Base-by-base conservation (phyloP, 1,139 yeast species). In the Yamadazyma oceani region DNA sequence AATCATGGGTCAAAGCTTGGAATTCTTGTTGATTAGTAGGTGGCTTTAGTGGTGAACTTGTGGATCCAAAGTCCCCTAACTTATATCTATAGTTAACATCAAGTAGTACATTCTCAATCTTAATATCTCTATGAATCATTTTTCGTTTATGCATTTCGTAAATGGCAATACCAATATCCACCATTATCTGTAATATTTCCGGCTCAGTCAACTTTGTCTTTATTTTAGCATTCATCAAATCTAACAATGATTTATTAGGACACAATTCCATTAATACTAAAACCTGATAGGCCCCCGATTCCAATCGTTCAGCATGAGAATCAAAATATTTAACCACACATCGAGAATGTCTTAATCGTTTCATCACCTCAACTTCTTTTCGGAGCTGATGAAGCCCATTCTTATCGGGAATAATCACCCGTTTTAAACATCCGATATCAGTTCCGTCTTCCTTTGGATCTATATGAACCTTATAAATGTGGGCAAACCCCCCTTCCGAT, bases 31-130 rank as follows among this genome's bases (percentile, higher is more conserved):
- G 72, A 43, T 73, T 77, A 40, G 73, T 65, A 1, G 96, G 94
- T 1, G 89, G 85, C 42, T 79, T 65, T 48, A 78, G 64, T 41
- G 79, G 82, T 14, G 75, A 78, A 31, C 41, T 39, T 0, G 96
- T 86, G 1, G 97, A 88, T 1, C 99, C 99, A 66, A 92, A 92
- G 62, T 92, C 99, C 58, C 96, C 85, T 28, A 92, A 66, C 60
- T 90, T 92, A 61, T 78, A 94, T 37, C 75, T 75, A 34, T 87
- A 85, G 32, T 80, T 70, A 3, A 70, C 76, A 50, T 88, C 85
- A 22, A 92, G 83, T 45, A 92, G 72, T 5, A 92, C 97, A 58
- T 92, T 92, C 60, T 92, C 99, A 49, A 94, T 90, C 64, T 92
- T 92, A 51, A 92, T 83, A 63, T 92, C 99, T 37, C 92, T 66